Percentiles rank a stretch among this genome's conserved stretches.
Conservation (phyloP, 2,329 filamentous ascomycete species). For the Tolypocladium paradoxum region DNA sequence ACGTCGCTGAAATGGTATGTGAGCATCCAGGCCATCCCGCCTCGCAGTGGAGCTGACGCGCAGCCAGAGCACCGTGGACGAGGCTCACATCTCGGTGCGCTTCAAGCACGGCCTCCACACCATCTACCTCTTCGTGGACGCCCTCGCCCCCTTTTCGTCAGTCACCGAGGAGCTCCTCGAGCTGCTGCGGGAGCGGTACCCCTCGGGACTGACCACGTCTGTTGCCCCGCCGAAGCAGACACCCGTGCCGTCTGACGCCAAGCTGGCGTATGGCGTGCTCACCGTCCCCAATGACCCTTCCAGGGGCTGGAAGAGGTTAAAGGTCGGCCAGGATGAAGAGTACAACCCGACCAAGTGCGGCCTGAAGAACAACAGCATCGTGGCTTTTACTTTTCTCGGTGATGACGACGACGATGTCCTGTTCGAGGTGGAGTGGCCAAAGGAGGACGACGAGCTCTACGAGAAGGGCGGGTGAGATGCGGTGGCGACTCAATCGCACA, state of each 20-base stretch:
- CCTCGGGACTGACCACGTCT: conserved; percentile 35
- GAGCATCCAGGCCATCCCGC: background rate
- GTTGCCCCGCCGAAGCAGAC: conserved; percentile 21
- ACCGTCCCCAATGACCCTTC: conserved; percentile 32
- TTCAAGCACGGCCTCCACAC: conserved; percentile 66
- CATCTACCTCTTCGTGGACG: conserved; percentile 55
- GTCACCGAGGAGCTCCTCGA: conserved; percentile 49
- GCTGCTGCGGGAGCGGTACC: conserved; percentile 46
- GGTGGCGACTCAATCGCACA: background rate
- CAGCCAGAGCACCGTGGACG: conserved; percentile 17
- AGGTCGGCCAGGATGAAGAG: conserved; percentile 19
- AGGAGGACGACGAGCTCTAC: conserved; percentile 28
- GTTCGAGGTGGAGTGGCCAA: conserved; percentile 36
- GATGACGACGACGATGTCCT: conserved; percentile 26
- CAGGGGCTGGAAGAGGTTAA: conserved; percentile 39
- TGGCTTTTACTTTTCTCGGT: conserved; percentile 37
- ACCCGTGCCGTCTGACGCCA: conserved; percentile 27
- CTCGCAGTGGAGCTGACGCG: conserved; percentile 4
- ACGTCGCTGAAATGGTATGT: background rate
- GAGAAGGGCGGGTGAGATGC: conserved; percentile 7
- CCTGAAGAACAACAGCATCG: conserved; percentile 33
- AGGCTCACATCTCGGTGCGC: conserved; percentile 52
- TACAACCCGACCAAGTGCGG: conserved; percentile 31
- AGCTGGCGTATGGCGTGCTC: conserved; percentile 35
- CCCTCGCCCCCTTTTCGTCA: conserved; percentile 42